Evolutionary conservation across 177 flowering plant genomes (phyloP).

Genomic region (Telopea speciosissima): DNA sequence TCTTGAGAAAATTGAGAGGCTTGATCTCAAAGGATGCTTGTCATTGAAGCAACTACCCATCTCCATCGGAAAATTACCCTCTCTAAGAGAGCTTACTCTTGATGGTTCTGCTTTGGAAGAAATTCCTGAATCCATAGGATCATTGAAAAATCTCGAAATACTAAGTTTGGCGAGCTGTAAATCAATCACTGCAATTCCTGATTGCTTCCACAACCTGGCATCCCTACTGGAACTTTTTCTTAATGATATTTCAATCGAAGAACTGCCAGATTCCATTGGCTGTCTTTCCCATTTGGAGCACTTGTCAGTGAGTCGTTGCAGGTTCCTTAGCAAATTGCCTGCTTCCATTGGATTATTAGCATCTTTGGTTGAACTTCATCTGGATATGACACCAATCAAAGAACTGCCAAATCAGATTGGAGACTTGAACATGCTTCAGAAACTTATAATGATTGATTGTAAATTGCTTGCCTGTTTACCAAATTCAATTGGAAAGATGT

Average conservation of each 20-base stretch:
- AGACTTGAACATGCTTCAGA: constrained; percentile 21
- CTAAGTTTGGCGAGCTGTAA: constrained; percentile 26
- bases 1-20: constrained; percentile 33
- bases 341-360: constrained; percentile 29
- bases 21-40: constrained; percentile 23
- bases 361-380: constrained; percentile 21
- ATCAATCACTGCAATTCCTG: constrained; percentile 30
- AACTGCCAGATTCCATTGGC: constrained; percentile 35
- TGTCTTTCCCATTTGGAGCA: constrained; percentile 24
- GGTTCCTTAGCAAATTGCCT: constrained; percentile 22
- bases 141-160: constrained; percentile 27
- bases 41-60: constrained; percentile 25
- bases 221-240: constrained; percentile 19
- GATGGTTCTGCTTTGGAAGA: constrained; percentile 17
- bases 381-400: constrained; percentile 19
- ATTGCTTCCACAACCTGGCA: constrained; percentile 27
- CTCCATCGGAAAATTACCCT: constrained; percentile 21
- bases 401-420: constrained; percentile 30
- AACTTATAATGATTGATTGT: constrained; percentile 28
- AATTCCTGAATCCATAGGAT: constrained; percentile 31
- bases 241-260: constrained; percentile 17
- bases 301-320: constrained; percentile 22
- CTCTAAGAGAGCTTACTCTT: constrained; percentile 28
- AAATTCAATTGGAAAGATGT: constrained; percentile 26
- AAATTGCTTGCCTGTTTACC: constrained; percentile 26